Evolutionary conservation across 208 protist genomes (phyloP).

Genomic region (Phytomonas francai): DNA sequence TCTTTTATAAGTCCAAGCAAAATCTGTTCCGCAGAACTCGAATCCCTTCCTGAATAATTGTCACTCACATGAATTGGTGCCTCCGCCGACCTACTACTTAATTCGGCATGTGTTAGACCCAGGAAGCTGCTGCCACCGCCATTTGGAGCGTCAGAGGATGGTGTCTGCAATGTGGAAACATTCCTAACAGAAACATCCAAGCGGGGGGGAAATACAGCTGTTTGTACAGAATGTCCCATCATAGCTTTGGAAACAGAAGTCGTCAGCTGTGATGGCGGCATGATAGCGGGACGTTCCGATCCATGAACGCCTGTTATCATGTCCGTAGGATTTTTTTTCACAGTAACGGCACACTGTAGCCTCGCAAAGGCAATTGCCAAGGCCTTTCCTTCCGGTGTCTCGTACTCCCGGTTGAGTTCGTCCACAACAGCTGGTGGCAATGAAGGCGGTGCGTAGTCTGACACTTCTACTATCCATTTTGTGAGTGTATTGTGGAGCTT

Average conservation of each 20-base stretch:
- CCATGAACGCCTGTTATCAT: not conserved
- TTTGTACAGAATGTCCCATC: not conserved
- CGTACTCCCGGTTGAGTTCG: constrained; percentile 45
- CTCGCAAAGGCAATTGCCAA: constrained; percentile 51
- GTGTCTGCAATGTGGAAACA: not conserved
- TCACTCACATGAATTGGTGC: not conserved
- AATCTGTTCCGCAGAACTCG: not conserved
- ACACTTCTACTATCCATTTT: constrained; percentile 29
- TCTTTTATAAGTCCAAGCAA: constrained; percentile 8
- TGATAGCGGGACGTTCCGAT: not conserved
- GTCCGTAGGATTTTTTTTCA: not conserved
- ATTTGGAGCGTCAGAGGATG: not conserved
- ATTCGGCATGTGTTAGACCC: not conserved
- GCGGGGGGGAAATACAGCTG: not conserved
- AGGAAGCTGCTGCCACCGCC: not conserved
- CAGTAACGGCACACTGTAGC: constrained; percentile 16
- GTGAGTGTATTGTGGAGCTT: constrained; percentile 40
- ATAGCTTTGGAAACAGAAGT: not conserved
- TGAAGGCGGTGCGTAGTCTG: constrained; percentile 7
- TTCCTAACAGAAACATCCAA: not conserved
- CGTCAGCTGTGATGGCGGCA: not conserved
- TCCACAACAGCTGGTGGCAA: constrained; percentile 32
- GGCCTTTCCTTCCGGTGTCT: constrained; percentile 57
- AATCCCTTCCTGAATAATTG: not conserved
- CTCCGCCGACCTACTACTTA: not conserved